phyloP scores from a whole-genome alignment of 352 stramenopile species.

The Poterioochromonas sp. region DNA sequence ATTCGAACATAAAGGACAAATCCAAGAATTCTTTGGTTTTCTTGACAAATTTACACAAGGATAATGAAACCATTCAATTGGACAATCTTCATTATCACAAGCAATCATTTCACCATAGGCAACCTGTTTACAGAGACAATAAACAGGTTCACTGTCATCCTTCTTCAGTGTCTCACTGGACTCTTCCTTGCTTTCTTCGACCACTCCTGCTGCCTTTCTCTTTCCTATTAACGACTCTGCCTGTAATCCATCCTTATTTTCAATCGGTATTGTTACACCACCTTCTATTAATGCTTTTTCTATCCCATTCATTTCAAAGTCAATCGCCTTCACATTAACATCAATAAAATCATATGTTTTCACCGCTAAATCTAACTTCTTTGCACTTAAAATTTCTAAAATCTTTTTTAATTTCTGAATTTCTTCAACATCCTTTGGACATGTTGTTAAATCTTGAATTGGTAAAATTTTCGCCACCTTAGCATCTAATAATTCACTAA shows the following conservation, averaged over 20 bases:
- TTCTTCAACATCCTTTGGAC: not conserved
- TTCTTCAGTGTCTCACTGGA: not conserved
- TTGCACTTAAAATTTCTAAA: not conserved
- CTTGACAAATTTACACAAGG: conserved; percentile 21
- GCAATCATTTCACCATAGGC: conserved; percentile 29
- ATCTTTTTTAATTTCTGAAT: not conserved
- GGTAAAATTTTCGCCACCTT: not conserved
- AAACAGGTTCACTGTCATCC: conserved; percentile 23
- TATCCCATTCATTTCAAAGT: not conserved
- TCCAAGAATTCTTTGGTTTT: conserved; percentile 15
- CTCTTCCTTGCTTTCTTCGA: not conserved
- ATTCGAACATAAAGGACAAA: conserved; percentile 14
- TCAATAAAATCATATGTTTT: conserved; percentile 24
- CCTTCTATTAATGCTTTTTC: not conserved
- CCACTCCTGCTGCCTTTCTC: not conserved
- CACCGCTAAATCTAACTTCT: not conserved
- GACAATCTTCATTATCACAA: conserved; percentile 34
- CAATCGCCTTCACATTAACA: not conserved
- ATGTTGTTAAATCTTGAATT: not conserved
- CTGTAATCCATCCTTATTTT: not conserved
- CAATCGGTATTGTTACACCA: not conserved
- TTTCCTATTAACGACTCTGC: not conserved
- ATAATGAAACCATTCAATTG: conserved; percentile 36
- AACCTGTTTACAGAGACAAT: conserved; percentile 39
- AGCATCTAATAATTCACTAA: not conserved